Evolutionary conservation across 2,329 filamentous ascomycete genomes (phyloP).

Genomic region (Microsporum canis): DNA sequence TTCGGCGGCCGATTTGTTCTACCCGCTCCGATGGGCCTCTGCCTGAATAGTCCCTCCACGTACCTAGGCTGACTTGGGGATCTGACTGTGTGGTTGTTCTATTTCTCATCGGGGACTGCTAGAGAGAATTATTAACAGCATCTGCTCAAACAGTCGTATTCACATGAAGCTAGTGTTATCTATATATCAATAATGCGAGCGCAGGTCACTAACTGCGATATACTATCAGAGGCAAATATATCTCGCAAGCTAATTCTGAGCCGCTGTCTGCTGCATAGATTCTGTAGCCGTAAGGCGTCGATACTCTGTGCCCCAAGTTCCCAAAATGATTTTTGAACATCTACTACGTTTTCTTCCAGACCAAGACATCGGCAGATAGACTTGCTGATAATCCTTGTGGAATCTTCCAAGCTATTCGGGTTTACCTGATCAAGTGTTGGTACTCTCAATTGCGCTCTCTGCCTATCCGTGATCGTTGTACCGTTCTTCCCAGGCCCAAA

Average conservation of each 20-base stretch:
- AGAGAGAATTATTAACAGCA: too few relatives aligned
- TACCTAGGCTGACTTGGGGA: too few relatives aligned
- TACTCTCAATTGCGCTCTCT: not conserved
- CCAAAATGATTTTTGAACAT: slow-evolving; percentile 2
- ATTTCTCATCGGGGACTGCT: too few relatives aligned
- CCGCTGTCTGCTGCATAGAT: not conserved
- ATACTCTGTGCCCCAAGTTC: slow-evolving; percentile 3
- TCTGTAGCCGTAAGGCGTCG: not conserved
- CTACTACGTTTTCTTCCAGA: not conserved
- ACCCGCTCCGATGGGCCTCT: not conserved
- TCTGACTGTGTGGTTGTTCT: too few relatives aligned
- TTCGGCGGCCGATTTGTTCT: not conserved
- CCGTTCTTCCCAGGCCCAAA: not conserved
- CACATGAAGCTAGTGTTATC: not conserved
- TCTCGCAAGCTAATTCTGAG: not conserved
- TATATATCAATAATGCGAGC: not conserved
- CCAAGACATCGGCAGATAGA: not conserved
- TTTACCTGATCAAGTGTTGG: not conserved
- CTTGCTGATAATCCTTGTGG: not conserved
- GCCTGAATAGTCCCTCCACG: too few relatives aligned
- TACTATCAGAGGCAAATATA: not conserved
- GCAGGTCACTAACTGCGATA: not conserved
- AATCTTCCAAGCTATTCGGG: not conserved
- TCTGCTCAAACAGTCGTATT: too few relatives aligned
- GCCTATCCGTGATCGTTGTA: not conserved